Evolutionary conservation across 2,329 filamentous ascomycete species (phyloP).

Genomic region (Hypoxylon sp.): DNA sequence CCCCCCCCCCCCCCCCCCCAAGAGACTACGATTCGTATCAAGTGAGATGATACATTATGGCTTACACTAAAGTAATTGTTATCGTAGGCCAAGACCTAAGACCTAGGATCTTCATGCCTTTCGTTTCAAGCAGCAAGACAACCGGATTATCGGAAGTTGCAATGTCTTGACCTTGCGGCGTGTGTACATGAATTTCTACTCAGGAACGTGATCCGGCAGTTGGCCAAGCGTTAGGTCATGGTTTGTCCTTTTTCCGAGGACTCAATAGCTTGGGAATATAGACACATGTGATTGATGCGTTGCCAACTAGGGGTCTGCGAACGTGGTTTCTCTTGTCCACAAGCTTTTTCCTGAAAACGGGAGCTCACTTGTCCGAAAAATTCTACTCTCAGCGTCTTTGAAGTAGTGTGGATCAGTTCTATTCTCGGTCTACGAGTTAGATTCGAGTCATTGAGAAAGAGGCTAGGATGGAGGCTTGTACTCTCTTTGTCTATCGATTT

Average conservation of each 20-base stretch:
- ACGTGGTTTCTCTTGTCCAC: background rate
- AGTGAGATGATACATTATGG: background rate
- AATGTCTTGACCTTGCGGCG: background rate
- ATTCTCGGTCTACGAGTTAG: background rate
- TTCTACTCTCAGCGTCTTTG: background rate
- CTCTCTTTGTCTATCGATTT: background rate
- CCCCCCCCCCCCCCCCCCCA: too few species aligned
- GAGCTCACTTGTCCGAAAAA: background rate
- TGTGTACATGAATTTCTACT: background rate
- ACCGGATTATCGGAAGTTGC: background rate
- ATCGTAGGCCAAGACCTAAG: background rate
- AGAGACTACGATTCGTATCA: background rate
- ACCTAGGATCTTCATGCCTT: background rate
- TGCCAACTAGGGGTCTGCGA: background rate
- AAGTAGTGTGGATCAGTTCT: background rate
- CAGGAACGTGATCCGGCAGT: too few species aligned
- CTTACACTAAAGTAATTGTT: background rate
- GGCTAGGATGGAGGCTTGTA: background rate
- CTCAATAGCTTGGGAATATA: background rate
- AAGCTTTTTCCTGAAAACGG: background rate
- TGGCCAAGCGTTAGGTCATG: background rate
- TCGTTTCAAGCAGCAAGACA: background rate
- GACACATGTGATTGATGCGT: background rate
- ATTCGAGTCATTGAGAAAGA: background rate
- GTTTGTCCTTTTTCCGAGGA: background rate